A percentile compares a stretch with the other conserved stretches of the same genome.
phyloP scores from a whole-genome alignment of 106 monocot genomes.

The Agapanthus africanus region DNA sequence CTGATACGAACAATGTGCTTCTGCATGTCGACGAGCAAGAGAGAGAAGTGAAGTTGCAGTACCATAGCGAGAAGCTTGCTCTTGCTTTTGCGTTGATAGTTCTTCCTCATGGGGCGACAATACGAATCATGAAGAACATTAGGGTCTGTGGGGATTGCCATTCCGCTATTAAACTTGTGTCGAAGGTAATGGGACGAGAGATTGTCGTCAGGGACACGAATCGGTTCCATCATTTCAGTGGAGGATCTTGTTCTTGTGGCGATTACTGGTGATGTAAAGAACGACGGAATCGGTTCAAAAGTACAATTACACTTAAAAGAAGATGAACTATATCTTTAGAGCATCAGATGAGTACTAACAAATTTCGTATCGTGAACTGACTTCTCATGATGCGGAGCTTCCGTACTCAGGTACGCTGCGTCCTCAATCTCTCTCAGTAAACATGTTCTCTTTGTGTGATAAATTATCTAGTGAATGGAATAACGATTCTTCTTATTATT shows the following conservation, averaged over 20 bases:
- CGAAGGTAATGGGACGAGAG: conserved; percentile 18
- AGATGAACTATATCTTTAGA: no score
- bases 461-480: no score
- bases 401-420: no score
- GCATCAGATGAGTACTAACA: no score
- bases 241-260: conserved; percentile 17
- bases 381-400: no score
- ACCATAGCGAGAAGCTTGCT: conserved; percentile 26
- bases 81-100: conserved; percentile 21
- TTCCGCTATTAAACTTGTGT: conserved; percentile 19
- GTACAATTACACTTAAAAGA: no score
- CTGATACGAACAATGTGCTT: conserved; percentile 22
- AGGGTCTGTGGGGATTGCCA: conserved; percentile 28
- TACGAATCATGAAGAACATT: conserved; percentile 26
- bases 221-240: conserved; percentile 23
- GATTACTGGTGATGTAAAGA: conserved; percentile 27
- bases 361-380: no score
- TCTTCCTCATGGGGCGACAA: conserved; percentile 5
- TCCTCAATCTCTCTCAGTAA: no score
- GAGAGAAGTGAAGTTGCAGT: conserved; percentile 15
- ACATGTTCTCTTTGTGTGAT: no score
- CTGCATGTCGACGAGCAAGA: conserved; percentile 22
- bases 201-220: conserved; percentile 21
- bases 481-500: no score
- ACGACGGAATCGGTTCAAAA: not conserved